Conservation (phyloP, 768 basidiomycete species). For the Daedalea quercina region DNA sequence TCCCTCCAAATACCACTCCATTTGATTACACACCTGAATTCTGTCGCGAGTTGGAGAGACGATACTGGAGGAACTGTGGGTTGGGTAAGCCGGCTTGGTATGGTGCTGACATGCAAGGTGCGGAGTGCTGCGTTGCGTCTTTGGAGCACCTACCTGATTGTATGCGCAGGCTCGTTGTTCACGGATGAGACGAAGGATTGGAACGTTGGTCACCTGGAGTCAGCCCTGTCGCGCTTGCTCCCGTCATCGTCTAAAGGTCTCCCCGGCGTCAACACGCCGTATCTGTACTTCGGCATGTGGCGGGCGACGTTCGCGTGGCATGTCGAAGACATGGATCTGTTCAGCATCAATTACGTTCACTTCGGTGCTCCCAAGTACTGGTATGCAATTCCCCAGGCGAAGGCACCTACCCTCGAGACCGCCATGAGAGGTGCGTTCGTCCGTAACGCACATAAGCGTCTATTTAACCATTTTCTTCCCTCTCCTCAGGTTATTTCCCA, state of each 20-base stretch:
- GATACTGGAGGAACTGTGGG: slow-evolving; percentile 89
- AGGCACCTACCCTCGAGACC: slow-evolving; percentile 77
- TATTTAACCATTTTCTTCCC: background rate
- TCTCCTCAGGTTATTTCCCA: slow-evolving; percentile 72
- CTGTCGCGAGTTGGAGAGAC: slow-evolving; percentile 80
- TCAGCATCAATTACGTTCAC: slow-evolving; percentile 98
- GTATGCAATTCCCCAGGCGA: slow-evolving; percentile 91
- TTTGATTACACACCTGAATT: slow-evolving; percentile 85
- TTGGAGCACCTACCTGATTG: background rate
- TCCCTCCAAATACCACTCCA: slow-evolving; percentile 65
- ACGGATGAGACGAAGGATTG: slow-evolving; percentile 75
- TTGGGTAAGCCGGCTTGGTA: slow-evolving; percentile 94
- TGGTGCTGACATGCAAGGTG: slow-evolving; percentile 92
- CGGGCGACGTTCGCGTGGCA: slow-evolving; percentile 98
- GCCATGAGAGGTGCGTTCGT: slow-evolving; percentile 70
- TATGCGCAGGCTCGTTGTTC: slow-evolving; percentile 50
- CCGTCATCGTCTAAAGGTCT: slow-evolving; percentile 62
- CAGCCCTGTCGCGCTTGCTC: slow-evolving; percentile 75
- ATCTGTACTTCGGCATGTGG: slow-evolving; percentile 99
- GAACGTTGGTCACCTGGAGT: slow-evolving; percentile 93
- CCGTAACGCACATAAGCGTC: background rate
- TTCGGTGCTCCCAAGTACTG: slow-evolving; percentile 97
- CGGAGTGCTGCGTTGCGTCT: slow-evolving; percentile 14
- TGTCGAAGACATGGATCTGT: slow-evolving; percentile 99
- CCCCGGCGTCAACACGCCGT: slow-evolving; percentile 95